A percentile compares a stretch with the other conserved stretches of the same genome.
phyloP scores from a whole-genome alignment of 257 asterid species.

The Ilex asprella region DNA sequence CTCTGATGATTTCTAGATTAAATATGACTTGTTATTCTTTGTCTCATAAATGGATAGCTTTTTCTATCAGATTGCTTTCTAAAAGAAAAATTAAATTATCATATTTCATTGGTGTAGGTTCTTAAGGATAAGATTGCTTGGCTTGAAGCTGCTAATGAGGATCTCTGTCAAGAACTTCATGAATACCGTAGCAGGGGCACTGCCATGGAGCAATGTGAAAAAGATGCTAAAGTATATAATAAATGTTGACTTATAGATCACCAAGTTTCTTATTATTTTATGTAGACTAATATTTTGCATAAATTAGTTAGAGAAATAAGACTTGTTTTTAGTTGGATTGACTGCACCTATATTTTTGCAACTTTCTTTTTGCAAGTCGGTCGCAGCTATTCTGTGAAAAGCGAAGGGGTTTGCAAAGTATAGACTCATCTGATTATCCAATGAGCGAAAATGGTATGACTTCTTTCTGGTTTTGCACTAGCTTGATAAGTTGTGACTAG shows the following conservation, averaged over 20 bases:
- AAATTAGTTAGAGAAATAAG: not conserved
- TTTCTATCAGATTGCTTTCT: not conserved
- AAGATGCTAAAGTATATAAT: slow-evolving; percentile 50
- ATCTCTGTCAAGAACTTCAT: slow-evolving; percentile 72
- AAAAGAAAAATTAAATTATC: not conserved
- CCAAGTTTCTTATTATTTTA: not conserved
- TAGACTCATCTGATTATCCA: slow-evolving; percentile 87
- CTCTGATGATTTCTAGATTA: not conserved
- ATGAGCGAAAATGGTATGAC: slow-evolving; percentile 82
- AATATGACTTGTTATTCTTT: not conserved
- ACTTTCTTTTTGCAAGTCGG: slow-evolving; percentile 38
- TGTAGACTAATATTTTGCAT: not conserved
- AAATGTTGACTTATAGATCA: not conserved
- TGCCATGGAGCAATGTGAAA: slow-evolving; percentile 46
- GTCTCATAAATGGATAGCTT: not conserved
- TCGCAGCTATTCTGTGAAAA: slow-evolving; percentile 43
- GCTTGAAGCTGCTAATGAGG: slow-evolving; percentile 93
- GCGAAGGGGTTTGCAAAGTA: slow-evolving; percentile 88
- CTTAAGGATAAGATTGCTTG: slow-evolving; percentile 79
- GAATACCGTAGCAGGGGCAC: slow-evolving; percentile 58
- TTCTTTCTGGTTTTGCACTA: slow-evolving; percentile 7
- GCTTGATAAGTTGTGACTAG: not conserved
- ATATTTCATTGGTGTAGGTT: slow-evolving; percentile 41
- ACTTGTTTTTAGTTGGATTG: not conserved
- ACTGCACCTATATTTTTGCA: not conserved